A percentile compares a stretch with the other conserved stretches of the same genome.
Conservation (phyloP, 305 asterid genomes). For the Rubia balearica region DNA sequence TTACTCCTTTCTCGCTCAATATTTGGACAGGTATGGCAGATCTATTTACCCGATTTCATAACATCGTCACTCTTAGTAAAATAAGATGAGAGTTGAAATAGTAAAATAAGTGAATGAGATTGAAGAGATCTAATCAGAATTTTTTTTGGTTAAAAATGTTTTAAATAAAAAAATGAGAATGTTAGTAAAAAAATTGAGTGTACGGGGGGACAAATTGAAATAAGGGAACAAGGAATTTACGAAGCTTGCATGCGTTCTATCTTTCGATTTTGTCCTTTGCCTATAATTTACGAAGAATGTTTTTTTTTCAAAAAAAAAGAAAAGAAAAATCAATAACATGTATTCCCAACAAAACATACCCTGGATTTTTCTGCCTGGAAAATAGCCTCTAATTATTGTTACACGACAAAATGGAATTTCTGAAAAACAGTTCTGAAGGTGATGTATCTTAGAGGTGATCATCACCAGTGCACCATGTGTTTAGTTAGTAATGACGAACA, state of each 20-base stretch:
- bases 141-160: too few relatives aligned
- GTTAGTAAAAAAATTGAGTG: too few relatives aligned
- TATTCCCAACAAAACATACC: constrained; percentile 4
- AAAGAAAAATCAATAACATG: constrained; percentile 2
- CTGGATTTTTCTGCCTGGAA: neutral
- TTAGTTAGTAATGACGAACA: neutral
- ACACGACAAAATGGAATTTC: neutral
- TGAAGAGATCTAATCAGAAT: too few relatives aligned
- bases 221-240: neutral
- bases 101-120: too few relatives aligned
- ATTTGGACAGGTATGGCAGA: constrained; percentile 4
- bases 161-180: too few relatives aligned
- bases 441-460: neutral
- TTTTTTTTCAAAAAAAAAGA: too few relatives aligned
- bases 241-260: constrained; percentile 10
- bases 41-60: neutral
- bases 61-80: too few relatives aligned
- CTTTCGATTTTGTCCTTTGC: constrained; percentile 13
- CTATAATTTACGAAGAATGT: neutral
- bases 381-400: neutral
- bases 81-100: too few relatives aligned
- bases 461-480: neutral
- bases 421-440: neutral
- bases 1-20: neutral
- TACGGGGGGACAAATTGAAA: neutral